Evolutionary conservation across 2,329 filamentous ascomycete genomes (phyloP).

Genomic region (Ophiosphaerella korrae): DNA sequence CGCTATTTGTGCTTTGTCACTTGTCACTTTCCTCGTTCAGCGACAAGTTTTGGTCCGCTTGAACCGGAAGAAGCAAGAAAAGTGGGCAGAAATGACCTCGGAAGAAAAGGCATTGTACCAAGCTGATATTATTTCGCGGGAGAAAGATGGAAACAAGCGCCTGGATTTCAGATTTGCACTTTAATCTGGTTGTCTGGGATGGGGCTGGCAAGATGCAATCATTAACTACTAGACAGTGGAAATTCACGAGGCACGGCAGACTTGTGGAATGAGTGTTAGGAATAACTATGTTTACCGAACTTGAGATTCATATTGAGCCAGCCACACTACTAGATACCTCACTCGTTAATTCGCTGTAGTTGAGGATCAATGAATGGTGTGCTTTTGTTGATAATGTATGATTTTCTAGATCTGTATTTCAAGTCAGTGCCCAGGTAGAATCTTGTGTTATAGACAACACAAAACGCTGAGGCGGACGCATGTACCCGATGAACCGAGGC

Average conservation of each 20-base stretch:
- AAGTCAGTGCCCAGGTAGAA: not conserved
- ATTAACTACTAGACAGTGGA: too few relatives aligned
- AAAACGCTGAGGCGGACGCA: not conserved
- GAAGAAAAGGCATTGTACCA: conserved; percentile 59
- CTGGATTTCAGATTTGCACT: conserved; percentile 47
- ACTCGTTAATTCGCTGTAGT: conserved; percentile 7
- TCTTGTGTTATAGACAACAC: not conserved
- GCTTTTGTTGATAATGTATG: conserved; percentile 16
- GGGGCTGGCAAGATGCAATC: too few relatives aligned
- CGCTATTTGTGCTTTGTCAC: conserved; percentile 54
- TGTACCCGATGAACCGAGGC: conserved; percentile 2
- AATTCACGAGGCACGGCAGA: too few relatives aligned
- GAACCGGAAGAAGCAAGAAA: conserved; percentile 46
- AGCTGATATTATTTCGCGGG: conserved; percentile 35
- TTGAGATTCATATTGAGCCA: not conserved
- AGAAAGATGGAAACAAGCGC: conserved; percentile 46
- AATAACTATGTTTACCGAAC: not conserved
- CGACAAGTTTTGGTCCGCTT: conserved; percentile 47
- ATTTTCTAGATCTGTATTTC: conserved; percentile 3
- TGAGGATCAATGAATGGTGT: conserved; percentile 10
- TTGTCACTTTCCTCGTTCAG: conserved; percentile 57
- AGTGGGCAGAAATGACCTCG: conserved; percentile 57
- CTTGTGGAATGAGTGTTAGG: too few relatives aligned
- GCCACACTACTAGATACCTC: not conserved
- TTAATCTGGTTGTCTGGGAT: conserved; percentile 2